These are phyloP conservation scores for Gossypium trilobum DNA, from an alignment of 441 rosid genomes.

Conservation along the genomic window DNA sequence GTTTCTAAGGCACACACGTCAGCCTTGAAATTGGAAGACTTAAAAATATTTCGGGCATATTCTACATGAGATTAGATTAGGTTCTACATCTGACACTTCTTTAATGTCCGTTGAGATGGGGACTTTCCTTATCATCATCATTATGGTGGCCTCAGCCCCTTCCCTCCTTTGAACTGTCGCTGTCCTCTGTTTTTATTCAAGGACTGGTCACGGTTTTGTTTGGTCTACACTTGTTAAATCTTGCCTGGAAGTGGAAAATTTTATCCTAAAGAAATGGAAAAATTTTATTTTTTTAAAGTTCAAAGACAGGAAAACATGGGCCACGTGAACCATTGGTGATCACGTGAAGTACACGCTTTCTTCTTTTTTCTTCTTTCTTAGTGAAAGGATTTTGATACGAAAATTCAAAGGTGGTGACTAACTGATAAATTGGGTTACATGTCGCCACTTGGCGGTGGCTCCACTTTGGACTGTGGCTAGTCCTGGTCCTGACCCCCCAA, in stretches of 20 bases:
- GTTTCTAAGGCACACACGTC: background rate
- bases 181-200: conserved; percentile 16
- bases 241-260: background rate
- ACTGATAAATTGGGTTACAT: background rate
- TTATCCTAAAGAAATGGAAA: background rate
- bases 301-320: conserved; percentile 25
- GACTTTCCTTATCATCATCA: conserved; percentile 8
- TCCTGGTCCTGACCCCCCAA: background rate
- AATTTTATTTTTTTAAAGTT: background rate
- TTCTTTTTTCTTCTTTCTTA: conserved; percentile 14
- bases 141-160: background rate
- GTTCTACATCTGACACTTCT: background rate
- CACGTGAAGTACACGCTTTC: conserved; percentile 52
- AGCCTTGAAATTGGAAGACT: background rate
- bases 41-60: background rate
- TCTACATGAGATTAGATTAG: conserved; percentile 5
- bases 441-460: conserved; percentile 19
- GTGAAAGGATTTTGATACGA: background rate
- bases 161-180: conserved; percentile 11
- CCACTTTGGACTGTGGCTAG: background rate
- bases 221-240: conserved; percentile 15
- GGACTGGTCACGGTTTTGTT: conserved; percentile 30
- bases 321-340: conserved; percentile 47
- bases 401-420: background rate
- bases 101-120: background rate